Evolutionary conservation across 306 rosid genomes (phyloP), one percentile per base, ranked within the genome.

Genomic region (Argentina anserina): DNA sequence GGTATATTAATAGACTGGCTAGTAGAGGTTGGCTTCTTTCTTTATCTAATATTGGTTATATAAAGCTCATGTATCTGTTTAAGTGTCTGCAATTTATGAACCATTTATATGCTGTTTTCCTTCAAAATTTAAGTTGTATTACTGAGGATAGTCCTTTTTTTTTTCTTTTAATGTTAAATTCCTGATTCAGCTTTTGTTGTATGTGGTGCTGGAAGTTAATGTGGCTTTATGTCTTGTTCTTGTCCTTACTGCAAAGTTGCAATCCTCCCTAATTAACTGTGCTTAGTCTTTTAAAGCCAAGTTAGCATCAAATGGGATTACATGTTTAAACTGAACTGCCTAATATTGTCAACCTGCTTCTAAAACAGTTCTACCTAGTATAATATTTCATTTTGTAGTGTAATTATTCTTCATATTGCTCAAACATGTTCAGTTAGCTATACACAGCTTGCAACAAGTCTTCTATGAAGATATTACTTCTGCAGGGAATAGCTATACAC

Each of bases 1-100:
- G 90, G 85, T 23, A 88, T 95, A 73, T 81, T 95, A 72, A 85
- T 95, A 45, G 99, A 95, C 84, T 95, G 99, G 99, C 97, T 95
- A 64, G 97, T 91, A 21, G 97, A 92, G 99, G 99, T 95, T 69
- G 40, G 93, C 67, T 74, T 13, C 46, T 67, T 80, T 58, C 46
- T 36, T 59, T 75, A 75, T 28, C 18, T 40, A 2, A n/a, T 70
- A 15, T 20, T 60, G 45, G 42, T 58, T 69, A 31, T 28, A 36
- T 64, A 11, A 33, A 64, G n/a, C 23, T 53, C n/a, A 56, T 42
- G 64, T 56, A 50, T 75, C 31, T 65, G 63, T 23, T 33, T 18
- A 17, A 72, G 68, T 0, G 13, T 33, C 7, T 66, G 63, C n/a
- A 37, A 31, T 45, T 23, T 34, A 36, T 66, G 77, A 58, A 47